Evolutionary conservation across 441 rosid genomes (phyloP).

Genomic region (Gossypium davidsonii): DNA sequence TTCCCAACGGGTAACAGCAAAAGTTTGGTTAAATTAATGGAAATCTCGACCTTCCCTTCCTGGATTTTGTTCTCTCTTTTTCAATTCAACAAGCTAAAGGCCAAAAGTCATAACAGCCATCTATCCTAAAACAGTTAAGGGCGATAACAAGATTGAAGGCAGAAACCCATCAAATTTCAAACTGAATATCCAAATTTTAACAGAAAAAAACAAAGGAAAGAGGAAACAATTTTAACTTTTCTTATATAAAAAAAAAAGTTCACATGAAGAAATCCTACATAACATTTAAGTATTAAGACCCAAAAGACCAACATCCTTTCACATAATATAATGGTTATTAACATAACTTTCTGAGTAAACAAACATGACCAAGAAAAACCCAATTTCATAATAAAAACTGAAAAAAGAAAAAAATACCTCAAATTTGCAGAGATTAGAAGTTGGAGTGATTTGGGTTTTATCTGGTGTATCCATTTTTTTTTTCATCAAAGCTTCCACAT

Average conservation of each 20-base stretch:
- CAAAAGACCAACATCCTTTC: neutral
- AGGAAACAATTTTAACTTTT: neutral
- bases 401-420: slow-evolving; percentile 8
- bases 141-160: neutral
- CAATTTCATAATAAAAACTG: neutral
- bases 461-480: slow-evolving; percentile 48
- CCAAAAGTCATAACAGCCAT: neutral
- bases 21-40: neutral
- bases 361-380: neutral
- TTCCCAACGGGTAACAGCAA: neutral
- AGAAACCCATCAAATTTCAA: neutral
- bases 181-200: neutral
- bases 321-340: neutral
- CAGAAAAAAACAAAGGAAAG: neutral
- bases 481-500: slow-evolving; percentile 2
- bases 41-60: neutral
- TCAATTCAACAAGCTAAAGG: neutral
- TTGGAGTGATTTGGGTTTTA: slow-evolving; percentile 29
- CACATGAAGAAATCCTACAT: neutral
- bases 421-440: slow-evolving; percentile 26
- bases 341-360: neutral
- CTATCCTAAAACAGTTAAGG: neutral
- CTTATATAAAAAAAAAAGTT: neutral
- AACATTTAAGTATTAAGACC: neutral
- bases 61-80: neutral